Conservation (phyloP, 163 green algal species). For the Scenedesmus sp. region DNA sequence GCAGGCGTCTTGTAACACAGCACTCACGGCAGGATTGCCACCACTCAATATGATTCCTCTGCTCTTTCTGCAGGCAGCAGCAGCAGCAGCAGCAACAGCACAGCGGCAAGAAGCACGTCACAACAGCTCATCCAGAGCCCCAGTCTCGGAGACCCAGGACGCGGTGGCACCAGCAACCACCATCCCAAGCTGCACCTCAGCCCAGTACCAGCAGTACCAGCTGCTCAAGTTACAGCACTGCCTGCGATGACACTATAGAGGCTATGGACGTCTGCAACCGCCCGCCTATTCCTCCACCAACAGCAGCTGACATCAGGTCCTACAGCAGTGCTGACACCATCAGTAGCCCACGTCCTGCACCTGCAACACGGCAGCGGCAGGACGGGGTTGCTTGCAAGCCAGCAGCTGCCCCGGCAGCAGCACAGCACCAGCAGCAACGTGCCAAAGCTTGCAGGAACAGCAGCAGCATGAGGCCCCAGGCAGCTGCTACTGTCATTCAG, state of each 20-base stretch:
- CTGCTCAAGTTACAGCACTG: not conserved
- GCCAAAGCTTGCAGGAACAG: not conserved
- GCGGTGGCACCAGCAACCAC: not conserved
- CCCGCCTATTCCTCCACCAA: not conserved
- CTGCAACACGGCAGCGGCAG: not conserved
- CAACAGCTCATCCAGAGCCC: not conserved
- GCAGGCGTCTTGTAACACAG: too few species aligned
- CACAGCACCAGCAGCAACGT: not conserved
- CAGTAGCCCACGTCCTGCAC: not conserved
- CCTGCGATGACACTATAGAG: not conserved
- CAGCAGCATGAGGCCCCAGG: not conserved
- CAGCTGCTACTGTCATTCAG: constrained; percentile 19
- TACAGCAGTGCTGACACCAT: not conserved
- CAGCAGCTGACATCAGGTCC: not conserved
- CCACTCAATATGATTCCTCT: not conserved
- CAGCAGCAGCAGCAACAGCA: not conserved
- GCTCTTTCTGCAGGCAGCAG: not conserved
- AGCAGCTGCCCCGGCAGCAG: not conserved
- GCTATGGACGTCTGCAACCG: constrained; percentile 23
- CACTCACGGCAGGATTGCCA: too few species aligned
- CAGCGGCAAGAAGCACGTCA: not conserved
- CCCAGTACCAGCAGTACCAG: not conserved
- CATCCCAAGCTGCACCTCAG: not conserved
- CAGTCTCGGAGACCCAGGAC: not conserved
- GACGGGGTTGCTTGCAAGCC: not conserved